Percentiles rank a stretch among this genome's conserved stretches.
phyloP scores from a whole-genome alignment of 805 yeast species.

The Kluyveromyces aestuarii region DNA sequence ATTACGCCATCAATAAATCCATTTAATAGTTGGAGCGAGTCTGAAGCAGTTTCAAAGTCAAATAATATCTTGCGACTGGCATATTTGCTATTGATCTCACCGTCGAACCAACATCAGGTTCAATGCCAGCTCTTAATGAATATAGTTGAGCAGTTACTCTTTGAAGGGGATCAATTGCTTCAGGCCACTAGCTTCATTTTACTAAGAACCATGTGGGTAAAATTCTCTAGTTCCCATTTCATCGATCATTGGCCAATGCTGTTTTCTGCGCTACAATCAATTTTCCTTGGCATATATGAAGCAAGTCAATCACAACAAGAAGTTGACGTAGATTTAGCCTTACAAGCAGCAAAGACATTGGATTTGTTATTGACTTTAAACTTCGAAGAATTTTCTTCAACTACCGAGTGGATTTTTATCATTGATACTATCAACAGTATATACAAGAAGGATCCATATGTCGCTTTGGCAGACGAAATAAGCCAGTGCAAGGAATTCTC shows the following conservation, averaged over 20 bases:
- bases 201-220: constrained; percentile 55
- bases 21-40: constrained; percentile 62
- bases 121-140: constrained; percentile 40
- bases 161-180: constrained; percentile 22
- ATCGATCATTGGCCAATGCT: constrained; percentile 62
- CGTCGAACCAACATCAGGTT: constrained; percentile 44
- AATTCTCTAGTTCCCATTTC: constrained; percentile 55
- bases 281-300: constrained; percentile 24
- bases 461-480: constrained; percentile 39
- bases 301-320: constrained; percentile 20
- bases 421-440: constrained; percentile 56
- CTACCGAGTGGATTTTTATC: constrained; percentile 77
- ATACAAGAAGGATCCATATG: constrained; percentile 29
- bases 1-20: constrained; percentile 44
- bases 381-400: constrained; percentile 65
- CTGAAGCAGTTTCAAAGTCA: constrained; percentile 47
- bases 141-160: constrained; percentile 33
- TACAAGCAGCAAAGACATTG: constrained; percentile 64
- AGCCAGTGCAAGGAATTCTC: constrained; percentile 31
- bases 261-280: constrained; percentile 46
- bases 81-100: constrained; percentile 53
- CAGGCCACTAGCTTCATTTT: constrained; percentile 36
- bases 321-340: constrained; percentile 28
- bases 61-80: constrained; percentile 53
- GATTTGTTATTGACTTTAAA: constrained; percentile 63